Base-by-base conservation (phyloP, 2,329 filamentous ascomycete species). In the Mycosphaerelloides madeirae region DNA sequence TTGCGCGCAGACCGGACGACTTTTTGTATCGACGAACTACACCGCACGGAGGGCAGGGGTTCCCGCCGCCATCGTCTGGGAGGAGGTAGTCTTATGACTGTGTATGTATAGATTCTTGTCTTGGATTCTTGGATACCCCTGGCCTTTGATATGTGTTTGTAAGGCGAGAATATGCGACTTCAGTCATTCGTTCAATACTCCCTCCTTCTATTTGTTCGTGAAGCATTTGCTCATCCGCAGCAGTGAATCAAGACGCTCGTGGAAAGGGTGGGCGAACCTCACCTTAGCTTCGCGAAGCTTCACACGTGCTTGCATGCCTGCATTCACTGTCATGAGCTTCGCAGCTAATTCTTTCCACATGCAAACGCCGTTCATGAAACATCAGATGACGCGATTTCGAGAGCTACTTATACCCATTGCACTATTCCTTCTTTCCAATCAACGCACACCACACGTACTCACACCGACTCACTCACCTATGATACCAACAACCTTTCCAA, bases 1-100 rank as follows among this genome's bases (percentile, higher is more conserved):
- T 48, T 28, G 39, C 42, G 29, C 44, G 39, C 16, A 31, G 43
- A 19, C 29, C 35, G 5, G 43, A 45, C 9, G 37, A 45, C 6
- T 25, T 15, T 3, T 29, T 45, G 37, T 40, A 15, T 22, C 43
- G 32, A 19, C 29, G 37, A 31, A 41, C 20, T 12, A 40, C 43
- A 31, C 43, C 43, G 5, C 40, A 41, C 29, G 37, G 43, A 9
- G 43, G 43, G 20, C 43, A 33, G 6, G 29, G 31, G 13, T 40
- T 33, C 19, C 43, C 43, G 19, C 43, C 42, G 5, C 42, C 43
- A 16, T 33, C 41, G 22, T 25, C 22, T 25, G 22, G 22, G 22
- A 25, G 22, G 22, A 25, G 22, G 9, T 25, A 25, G 22, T 25
- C 6, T 25, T 25, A 25, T 25, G 22, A 25, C 9, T 32, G 31